Evolutionary conservation across 352 stramenopile genomes (phyloP), one percentile per base, ranked within the genome.

Genomic region (Albugo laibachii): DNA sequence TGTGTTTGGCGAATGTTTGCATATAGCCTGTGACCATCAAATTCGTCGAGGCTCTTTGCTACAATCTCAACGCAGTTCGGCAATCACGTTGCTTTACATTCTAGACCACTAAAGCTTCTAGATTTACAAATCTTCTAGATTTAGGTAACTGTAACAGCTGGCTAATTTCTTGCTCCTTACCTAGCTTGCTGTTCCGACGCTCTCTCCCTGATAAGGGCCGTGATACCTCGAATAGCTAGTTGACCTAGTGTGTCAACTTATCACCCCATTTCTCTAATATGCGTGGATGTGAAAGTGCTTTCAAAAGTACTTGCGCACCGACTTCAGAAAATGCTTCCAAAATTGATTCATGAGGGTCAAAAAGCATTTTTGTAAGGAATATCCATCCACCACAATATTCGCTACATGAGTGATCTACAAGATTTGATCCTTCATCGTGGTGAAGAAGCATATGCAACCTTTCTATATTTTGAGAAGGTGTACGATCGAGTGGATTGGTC

Each of bases 261-360:
- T 31, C 24, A 8, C 8, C 24, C 24, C 8, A 31, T 31, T 31
- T 3, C 24, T 10, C 49, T 66, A 19, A 54, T 66, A 50, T 47
- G 43, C 12, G 59, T 63, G 16, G 55, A 61, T 16, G 47, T 55
- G 1, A 59, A 61, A 41, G 38, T 55, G 19, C 41, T 55, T 1
- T 55, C 58, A 0, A 47, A 55, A 34, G 37, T 47, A 0, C 47
- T 61, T 24, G 20, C 53, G 0, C 35, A 54, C 11, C 31, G 49
- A 1, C 45, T 55, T 3, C 27, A 45, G 5, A 2, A 12, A 2
- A 37, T 50, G 11, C 13, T 61, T 12, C 49, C 18, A 1, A 15
- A 20, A 11, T 21, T 58, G 8, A 36, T 61, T 3, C 49, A 64
- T 24, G 14, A 14, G 0, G 49, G 57, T n/a, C 57, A 65, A 40